Conservation (phyloP, 495 filamentous ascomycete species). For the Cenococcum geophilum region DNA sequence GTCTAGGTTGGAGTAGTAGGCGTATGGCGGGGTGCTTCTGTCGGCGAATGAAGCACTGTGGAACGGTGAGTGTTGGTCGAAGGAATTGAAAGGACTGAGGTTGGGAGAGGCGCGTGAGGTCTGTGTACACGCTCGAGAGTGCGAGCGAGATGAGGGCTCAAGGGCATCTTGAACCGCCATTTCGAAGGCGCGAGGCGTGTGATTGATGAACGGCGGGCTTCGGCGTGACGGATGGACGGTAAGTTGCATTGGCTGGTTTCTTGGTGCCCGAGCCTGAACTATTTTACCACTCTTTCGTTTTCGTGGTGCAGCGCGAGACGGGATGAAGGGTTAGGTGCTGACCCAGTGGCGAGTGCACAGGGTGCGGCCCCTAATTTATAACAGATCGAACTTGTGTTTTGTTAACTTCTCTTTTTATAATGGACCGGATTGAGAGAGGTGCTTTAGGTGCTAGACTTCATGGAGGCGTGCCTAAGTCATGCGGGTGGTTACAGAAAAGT, state of each 20-base stretch:
- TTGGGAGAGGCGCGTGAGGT: not conserved
- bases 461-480: not conserved
- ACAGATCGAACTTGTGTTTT: not conserved
- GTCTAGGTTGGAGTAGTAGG: not conserved
- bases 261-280: not conserved
- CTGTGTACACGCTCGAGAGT: not conserved
- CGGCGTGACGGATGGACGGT: slow-evolving; percentile 5
- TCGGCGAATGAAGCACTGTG: not conserved
- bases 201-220: slow-evolving; percentile 25
- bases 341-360: not conserved
- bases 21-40: not conserved
- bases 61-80: not conserved
- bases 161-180: not conserved
- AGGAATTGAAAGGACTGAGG: not conserved
- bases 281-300: slow-evolving; percentile 1
- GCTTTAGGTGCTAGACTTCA: not conserved
- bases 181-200: slow-evolving; percentile 28
- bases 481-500: not conserved
- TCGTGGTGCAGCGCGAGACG: slow-evolving; percentile 2
- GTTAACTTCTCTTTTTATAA: not conserved
- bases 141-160: not conserved
- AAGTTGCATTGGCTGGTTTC: slow-evolving; percentile 7
- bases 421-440: not conserved
- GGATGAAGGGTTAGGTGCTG: not conserved
- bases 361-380: slow-evolving; percentile 2